Evolutionary conservation across 2,329 filamentous ascomycete genomes (phyloP), one percentile per base, ranked within the genome.

Genomic region (Dactylellina drechsleri): DNA sequence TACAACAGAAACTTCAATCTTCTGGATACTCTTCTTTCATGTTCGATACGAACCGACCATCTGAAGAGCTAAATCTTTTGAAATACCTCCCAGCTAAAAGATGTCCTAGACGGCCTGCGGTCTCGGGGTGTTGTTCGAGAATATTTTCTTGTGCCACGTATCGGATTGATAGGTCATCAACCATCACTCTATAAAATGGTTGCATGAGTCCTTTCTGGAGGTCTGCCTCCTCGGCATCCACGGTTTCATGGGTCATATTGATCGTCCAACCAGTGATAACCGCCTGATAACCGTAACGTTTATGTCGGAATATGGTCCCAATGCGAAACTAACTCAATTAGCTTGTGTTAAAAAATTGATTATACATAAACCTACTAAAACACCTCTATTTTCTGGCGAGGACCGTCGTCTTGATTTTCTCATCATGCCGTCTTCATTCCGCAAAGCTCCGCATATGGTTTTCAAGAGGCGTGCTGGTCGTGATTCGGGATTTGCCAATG

Each of bases 131-230:
- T 79, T 92, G 83, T n/a, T 89, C 82, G 70, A 89, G 83, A 66
- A 97, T 90, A 78, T 93, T 97, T 79, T 93, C 90, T 80, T 96
- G 89, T 0, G 92, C 90, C 2, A 93, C 89, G 79, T 93, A 92
- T 50, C 91, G 87, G 61, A 90, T 86, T 45, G 49, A 36, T 31
- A 47, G 59, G 31, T 52, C 66, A 54, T 88, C 92, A 85, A 83
- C 97, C 92, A 97, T 84, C 79, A 92, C 92, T 78, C 93, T 91
- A 81, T 97, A 97, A 79, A 92, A 97, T 40, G 89, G 89, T 82
- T 92, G 90, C 74, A 87, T 82, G 53, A 87, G 83, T 1, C 88
- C 89, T 62, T 84, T 83, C n/a, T 84, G 83, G 66, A 90, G 82
- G 23, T 82, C 83, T 81, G 90, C 88, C 8, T 84, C 85, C 78